phyloP scores from a whole-genome alignment of 2,329 filamentous ascomycete genomes.

The Aspergillus quadrilineatus region DNA sequence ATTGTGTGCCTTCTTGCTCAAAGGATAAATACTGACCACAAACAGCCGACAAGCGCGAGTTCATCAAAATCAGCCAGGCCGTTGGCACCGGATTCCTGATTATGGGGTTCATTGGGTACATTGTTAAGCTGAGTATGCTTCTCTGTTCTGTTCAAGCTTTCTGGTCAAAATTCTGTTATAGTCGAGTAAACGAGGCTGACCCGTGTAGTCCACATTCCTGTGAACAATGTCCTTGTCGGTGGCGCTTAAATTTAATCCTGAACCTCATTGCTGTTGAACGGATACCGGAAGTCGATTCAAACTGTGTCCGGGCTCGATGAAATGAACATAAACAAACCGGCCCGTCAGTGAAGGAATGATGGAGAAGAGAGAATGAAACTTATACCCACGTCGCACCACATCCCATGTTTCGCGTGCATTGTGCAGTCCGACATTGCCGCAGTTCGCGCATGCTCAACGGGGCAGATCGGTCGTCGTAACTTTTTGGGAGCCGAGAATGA shows the following conservation, averaged over 20 bases:
- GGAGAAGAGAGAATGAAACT: not conserved
- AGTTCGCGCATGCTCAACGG: not conserved
- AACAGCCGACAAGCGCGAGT: conserved; percentile 58
- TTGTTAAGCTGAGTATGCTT: conserved; percentile 59
- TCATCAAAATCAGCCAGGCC: conserved; percentile 61
- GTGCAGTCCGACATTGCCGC: not conserved
- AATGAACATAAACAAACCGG: not conserved
- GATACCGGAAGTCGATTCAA: not conserved
- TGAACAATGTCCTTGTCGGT: conserved; percentile 53
- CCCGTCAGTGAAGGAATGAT: not conserved
- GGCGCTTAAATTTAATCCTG: conserved; percentile 37
- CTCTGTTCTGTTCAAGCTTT: not conserved
- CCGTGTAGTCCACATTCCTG: conserved; percentile 48
- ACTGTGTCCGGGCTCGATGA: not conserved
- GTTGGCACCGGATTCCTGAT: conserved; percentile 61
- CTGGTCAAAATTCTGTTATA: no score
- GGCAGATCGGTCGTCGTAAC: not conserved
- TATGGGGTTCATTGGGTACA: conserved; percentile 58
- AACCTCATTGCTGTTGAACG: not conserved
- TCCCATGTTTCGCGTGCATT: not conserved
- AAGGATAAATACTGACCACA: not conserved
- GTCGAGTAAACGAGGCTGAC: conserved; percentile 16
- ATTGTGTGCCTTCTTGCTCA: not conserved
- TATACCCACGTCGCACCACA: conserved; percentile 8
- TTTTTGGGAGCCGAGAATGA: not conserved